Evolutionary conservation across 331 rosid species (phyloP), one percentile per base, ranked within the genome.

Genomic region (Quercus phellos): DNA sequence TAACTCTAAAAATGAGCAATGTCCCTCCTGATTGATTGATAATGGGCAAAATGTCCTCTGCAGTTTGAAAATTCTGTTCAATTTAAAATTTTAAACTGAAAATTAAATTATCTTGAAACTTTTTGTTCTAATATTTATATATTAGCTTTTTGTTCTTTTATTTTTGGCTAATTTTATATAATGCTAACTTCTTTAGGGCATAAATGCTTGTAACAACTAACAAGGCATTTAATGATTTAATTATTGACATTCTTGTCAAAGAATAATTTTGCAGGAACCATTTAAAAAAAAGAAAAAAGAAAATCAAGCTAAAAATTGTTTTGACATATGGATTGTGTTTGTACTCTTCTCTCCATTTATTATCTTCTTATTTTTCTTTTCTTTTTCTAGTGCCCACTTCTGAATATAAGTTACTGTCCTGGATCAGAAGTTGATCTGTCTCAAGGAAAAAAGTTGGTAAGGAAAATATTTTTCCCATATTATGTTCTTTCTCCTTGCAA

Each of bases 331-430:
- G 10, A 75, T 71, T 72, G 1, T 53, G 7, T 76, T 69, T 35
- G 32, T 77, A 73, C 60, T 60, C 60, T 43, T 34, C 21, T 72
- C 54, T 66, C 27, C 38, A 30, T 27, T 55, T 55, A 59, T 74
- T 74, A 75, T 24, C 53, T 70, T 71, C 4, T 73, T 26, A 76
- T 74, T 80, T 56, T 73, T 70, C 50, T 54, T 51, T 56, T 80
- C 54, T 59, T 72, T 77, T 81, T 73, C 5, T 87, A 94, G 97
- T 94, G 98, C 82, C 95, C 92, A 55, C 97, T 94, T 81, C 80
- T 94, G 81, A 94, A 94, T 87, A 81, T 94, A 85, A 94, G 90
- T 82, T 90, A 89, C 74, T 94, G 99, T 78, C 97, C 99, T 72
- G 87, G 96, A 68, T 92, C 98, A 78, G 99, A 90, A 92, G 79